A percentile compares a stretch with the other conserved stretches of the same genome.
Conservation (phyloP, 2,329 filamentous ascomycete species). For the Alternaria sp. region DNA sequence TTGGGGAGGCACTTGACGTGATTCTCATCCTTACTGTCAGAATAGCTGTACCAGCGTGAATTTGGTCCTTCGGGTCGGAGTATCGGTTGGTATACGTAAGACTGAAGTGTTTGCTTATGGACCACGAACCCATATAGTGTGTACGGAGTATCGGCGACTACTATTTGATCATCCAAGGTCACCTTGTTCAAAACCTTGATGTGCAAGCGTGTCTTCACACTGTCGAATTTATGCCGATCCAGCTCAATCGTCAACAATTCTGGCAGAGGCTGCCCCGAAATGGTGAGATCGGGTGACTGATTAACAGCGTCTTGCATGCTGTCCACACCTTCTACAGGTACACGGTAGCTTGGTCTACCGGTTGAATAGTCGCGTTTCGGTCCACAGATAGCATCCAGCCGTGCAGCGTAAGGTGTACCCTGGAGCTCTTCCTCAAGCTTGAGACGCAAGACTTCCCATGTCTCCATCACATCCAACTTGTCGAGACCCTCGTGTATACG, state of each 20-base stretch:
- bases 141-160: slow-evolving; percentile 60
- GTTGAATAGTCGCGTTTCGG: slow-evolving; percentile 40
- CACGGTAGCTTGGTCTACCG: slow-evolving; percentile 49
- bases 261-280: slow-evolving; percentile 50
- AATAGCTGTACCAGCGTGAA: slow-evolving; percentile 67
- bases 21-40: slow-evolving; percentile 63
- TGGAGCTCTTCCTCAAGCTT: slow-evolving; percentile 63
- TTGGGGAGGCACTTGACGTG: slow-evolving; percentile 66
- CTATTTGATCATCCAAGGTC: slow-evolving; percentile 63
- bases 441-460: slow-evolving; percentile 63
- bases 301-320: slow-evolving; percentile 56
- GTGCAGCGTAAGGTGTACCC: slow-evolving; percentile 53
- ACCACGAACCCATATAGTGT: slow-evolving; percentile 68
- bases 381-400: slow-evolving; percentile 60
- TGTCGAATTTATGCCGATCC: slow-evolving; percentile 65
- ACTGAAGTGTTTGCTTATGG: slow-evolving; percentile 67
- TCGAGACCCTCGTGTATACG: slow-evolving; percentile 49
- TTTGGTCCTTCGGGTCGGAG: slow-evolving; percentile 65
- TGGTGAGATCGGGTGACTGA: slow-evolving; percentile 37
- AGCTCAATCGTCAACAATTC: slow-evolving; percentile 65
- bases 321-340: slow-evolving; percentile 45
- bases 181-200: slow-evolving; percentile 66
- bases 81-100: slow-evolving; percentile 67
- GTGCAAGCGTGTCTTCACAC: slow-evolving; percentile 62
- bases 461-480: slow-evolving; percentile 62